Conservation (phyloP, 371 early-diverging fungal genomes). For the Nosema granulosis region DNA sequence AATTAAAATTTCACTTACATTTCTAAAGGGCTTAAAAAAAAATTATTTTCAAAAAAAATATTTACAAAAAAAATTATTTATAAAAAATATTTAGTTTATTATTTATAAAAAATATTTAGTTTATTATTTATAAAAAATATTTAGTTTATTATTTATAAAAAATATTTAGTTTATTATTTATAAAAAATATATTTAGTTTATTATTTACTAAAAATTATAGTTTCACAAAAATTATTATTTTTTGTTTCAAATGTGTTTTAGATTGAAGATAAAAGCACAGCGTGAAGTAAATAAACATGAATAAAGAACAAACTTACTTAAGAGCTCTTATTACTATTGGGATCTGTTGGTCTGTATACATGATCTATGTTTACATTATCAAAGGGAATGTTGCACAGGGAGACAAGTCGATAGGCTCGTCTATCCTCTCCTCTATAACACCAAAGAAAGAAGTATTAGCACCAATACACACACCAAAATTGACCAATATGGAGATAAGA, state of each 20-base stretch:
- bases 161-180: too few species aligned
- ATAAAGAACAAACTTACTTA: slow-evolving; percentile 41
- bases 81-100: too few species aligned
- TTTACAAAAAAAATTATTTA: too few species aligned
- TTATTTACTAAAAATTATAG: too few species aligned
- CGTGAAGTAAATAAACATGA: slow-evolving; percentile 61
- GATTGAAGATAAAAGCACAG: too few species aligned
- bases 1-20: slow-evolving; percentile 48
- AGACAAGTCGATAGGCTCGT: not conserved
- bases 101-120: too few species aligned
- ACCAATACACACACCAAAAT: slow-evolving; percentile 6
- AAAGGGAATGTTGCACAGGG: not conserved
- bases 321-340: slow-evolving; percentile 26
- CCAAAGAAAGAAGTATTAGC: slow-evolving; percentile 1
- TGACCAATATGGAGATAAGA: slow-evolving; percentile 70
- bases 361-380: slow-evolving; percentile 31
- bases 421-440: not conserved
- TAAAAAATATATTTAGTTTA: too few species aligned
- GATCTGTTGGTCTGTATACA: slow-evolving; percentile 36
- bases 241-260: too few species aligned
- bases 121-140: too few species aligned
- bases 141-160: too few species aligned
- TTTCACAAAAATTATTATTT: too few species aligned
- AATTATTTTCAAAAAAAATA: not conserved
- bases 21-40: slow-evolving; percentile 18